Evolutionary conservation across 805 yeast species (phyloP).

Genomic region (Jamesozyma lodderae): DNA sequence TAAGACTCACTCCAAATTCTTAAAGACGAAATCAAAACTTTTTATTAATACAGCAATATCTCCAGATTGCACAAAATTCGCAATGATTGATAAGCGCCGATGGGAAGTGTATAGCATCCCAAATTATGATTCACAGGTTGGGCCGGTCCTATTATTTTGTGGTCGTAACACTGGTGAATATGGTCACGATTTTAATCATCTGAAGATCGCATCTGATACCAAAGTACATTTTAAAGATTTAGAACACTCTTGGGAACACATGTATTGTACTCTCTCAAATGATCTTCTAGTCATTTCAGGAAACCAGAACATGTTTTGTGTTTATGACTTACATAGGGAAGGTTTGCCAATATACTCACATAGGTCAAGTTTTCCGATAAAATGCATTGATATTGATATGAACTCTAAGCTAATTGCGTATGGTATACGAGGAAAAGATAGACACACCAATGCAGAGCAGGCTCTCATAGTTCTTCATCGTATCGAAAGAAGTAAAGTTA

Average conservation of each 20-base stretch:
- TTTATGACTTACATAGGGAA: conserved; percentile 44
- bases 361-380: conserved; percentile 61
- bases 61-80: conserved; percentile 56
- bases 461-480: conserved; percentile 61
- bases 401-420: conserved; percentile 60
- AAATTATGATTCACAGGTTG: conserved; percentile 3
- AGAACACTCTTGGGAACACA: conserved; percentile 45
- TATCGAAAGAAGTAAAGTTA: conserved; percentile 19
- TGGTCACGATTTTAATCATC: conserved; percentile 41
- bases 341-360: conserved; percentile 66
- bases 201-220: conserved; percentile 23
- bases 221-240: not conserved
- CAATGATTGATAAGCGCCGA: conserved; percentile 52
- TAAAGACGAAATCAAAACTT: conserved; percentile 39
- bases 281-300: conserved; percentile 55
- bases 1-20: conserved; percentile 43
- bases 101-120: conserved; percentile 67
- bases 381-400: conserved; percentile 67
- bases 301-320: conserved; percentile 59
- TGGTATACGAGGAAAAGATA: conserved; percentile 75
- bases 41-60: conserved; percentile 52
- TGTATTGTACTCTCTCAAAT: conserved; percentile 51
- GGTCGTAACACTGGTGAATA: conserved; percentile 65
- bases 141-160: conserved; percentile 54
- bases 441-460: conserved; percentile 58